Conservation (phyloP, 306 rosid genomes). For the Albizia julibrissin region DNA sequence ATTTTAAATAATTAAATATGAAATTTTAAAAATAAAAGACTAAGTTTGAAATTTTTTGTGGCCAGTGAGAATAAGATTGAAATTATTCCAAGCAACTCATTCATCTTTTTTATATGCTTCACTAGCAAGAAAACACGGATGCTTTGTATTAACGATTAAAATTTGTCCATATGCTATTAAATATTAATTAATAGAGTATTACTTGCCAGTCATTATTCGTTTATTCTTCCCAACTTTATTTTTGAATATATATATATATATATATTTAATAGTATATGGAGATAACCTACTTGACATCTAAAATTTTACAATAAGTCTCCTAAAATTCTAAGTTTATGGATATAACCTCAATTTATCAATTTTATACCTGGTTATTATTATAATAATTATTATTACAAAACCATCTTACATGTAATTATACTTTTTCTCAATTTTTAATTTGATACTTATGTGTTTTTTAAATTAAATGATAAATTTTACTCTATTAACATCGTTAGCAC, state of each 20-base stretch:
- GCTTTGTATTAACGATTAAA: not conserved
- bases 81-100: conserved; percentile 18
- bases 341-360: too few species aligned
- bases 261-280: too few species aligned
- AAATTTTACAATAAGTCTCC: too few species aligned
- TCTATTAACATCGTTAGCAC: too few species aligned
- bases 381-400: too few species aligned
- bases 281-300: too few species aligned
- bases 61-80: not conserved
- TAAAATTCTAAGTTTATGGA: too few species aligned
- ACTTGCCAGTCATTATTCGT: not conserved
- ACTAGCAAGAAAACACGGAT: not conserved
- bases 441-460: too few species aligned
- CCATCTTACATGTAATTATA: too few species aligned
- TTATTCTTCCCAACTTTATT: not conserved
- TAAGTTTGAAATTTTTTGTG: not conserved
- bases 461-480: too few species aligned
- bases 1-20: not conserved
- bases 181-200: not conserved
- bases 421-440: too few species aligned
- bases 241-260: not conserved
- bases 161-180: not conserved
- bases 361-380: too few species aligned
- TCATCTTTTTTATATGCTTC: not conserved
- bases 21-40: not conserved